Evolutionary conservation across 2,329 filamentous ascomycete species (phyloP).

Genomic region (Verticillium dahliae): DNA sequence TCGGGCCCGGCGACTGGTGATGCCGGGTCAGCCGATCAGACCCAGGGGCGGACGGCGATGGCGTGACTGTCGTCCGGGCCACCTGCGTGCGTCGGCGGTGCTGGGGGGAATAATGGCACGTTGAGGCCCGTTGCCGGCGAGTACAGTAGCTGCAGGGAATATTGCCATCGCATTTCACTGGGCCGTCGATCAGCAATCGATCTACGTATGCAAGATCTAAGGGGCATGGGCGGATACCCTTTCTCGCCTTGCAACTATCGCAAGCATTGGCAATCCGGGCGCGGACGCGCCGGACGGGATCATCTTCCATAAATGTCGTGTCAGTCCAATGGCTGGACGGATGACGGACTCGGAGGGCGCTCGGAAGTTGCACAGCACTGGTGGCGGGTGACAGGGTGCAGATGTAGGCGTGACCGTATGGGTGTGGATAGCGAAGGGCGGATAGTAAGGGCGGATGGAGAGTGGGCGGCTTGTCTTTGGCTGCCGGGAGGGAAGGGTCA

Average conservation of each 20-base stretch:
- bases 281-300: constrained; percentile 14
- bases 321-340: not conserved
- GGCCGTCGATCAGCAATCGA: not conserved
- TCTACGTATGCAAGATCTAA: not conserved
- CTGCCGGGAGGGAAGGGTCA: not conserved
- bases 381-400: not conserved
- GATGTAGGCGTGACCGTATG: not conserved
- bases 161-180: constrained; percentile 47
- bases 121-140: constrained; percentile 31
- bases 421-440: not conserved
- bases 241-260: constrained; percentile 46
- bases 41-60: not conserved
- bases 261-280: constrained; percentile 45
- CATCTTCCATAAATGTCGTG: constrained; percentile 7
- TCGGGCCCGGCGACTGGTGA: constrained; percentile 3
- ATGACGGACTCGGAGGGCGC: not conserved
- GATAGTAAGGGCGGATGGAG: not conserved
- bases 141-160: constrained; percentile 45
- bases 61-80: not conserved
- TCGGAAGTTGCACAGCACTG: not conserved
- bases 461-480: not conserved
- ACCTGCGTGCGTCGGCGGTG: constrained; percentile 23
- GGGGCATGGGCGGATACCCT: constrained; percentile 20
- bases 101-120: constrained; percentile 42
- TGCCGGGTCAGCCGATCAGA: not conserved